A percentile compares a stretch with the other conserved stretches of the same genome.
These are phyloP conservation scores for Aspergillus biplanus DNA, from an alignment of 495 filamentous ascomycete species.

Conservation along the genomic window DNA sequence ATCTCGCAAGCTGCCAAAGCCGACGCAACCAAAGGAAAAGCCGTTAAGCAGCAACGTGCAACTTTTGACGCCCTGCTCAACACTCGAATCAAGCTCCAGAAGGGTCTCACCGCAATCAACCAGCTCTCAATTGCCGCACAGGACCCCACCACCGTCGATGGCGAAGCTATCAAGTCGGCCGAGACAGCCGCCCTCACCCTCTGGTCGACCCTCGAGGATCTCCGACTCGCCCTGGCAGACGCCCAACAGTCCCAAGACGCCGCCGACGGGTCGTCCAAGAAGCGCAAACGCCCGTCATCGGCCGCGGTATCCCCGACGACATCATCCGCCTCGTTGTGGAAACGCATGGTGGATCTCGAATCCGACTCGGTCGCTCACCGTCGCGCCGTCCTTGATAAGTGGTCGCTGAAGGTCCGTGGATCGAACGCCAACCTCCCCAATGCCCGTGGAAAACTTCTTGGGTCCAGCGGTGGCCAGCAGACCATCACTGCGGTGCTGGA, in stretches of 20 bases:
- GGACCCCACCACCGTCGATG: slow-evolving; percentile 42
- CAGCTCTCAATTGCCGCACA: slow-evolving; percentile 56
- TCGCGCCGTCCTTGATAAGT: slow-evolving; percentile 51
- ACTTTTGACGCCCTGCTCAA: slow-evolving; percentile 88
- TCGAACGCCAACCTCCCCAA: slow-evolving; percentile 40
- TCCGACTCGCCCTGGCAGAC: slow-evolving; percentile 65
- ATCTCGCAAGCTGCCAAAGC: slow-evolving; percentile 74
- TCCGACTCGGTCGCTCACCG: slow-evolving; percentile 47
- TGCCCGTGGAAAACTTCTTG: slow-evolving; percentile 49
- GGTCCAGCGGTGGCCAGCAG: slow-evolving; percentile 49
- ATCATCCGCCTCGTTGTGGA: slow-evolving; percentile 66
- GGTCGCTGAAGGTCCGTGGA: slow-evolving; percentile 56
- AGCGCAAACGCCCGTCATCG: slow-evolving; percentile 56
- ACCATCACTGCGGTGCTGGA: slow-evolving; percentile 73
- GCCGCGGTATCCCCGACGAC: slow-evolving; percentile 49
- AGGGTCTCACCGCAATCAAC: slow-evolving; percentile 80
- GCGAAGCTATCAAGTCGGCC: slow-evolving; percentile 66
- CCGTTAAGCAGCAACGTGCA: slow-evolving; percentile 80
- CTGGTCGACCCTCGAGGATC: slow-evolving; percentile 79
- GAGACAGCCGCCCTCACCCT: slow-evolving; percentile 87
- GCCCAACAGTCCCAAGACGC: slow-evolving; percentile 43
- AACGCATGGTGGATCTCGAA: slow-evolving; percentile 70
- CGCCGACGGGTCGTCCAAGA: slow-evolving; percentile 44
- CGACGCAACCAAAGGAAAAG: slow-evolving; percentile 82
- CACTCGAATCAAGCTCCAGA: slow-evolving; percentile 86